Base-by-base conservation (phyloP, 2,329 filamentous ascomycete species). In the Fusarium oligoseptatum region DNA sequence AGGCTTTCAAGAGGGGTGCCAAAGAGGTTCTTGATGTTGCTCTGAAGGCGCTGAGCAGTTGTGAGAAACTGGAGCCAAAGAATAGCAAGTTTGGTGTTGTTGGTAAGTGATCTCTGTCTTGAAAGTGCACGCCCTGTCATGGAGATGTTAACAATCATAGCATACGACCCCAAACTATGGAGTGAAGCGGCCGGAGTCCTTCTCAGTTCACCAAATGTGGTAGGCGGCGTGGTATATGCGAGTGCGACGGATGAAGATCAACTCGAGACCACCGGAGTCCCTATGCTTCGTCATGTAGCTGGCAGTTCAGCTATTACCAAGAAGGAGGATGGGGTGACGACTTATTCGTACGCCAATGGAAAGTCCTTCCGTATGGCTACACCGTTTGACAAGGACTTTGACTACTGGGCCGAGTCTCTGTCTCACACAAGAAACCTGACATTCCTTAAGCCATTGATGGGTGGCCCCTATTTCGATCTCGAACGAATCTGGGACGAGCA, bases 401-500 rank as follows among this genome's bases (percentile, higher is more conserved):
- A 82, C 85, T 85, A 88, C 70, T 81, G 85, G 6, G 82, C 87
- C 0, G 92, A 91, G 36, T 85, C 88, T 0, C 84, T 94, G 0
- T 87, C 91, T 0, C 93, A 95, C 79, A 93, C 92, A 0, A 87
- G 93, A 2, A 91, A 86, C 64, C 82, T 94, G 4, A 83, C 85
- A 0, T 93, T 94, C 72, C 77, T 95, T 9, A 94, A 94, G 77
- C 87, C 87, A 5, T 82, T 88, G 2, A 82, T 93, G 3, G 84
- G 84, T 0, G 93, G 93, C 0, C 93, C 93, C 0, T 88, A 87
- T 70, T 94, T 95, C 77, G 92, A 95, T 74, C 88, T 95, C 11
- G 94, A 95, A 79, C 87, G 87, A 2, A 91, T 95, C 60, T 96
- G 93, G 93, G 92, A 95, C 8, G 92, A 95, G 81, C 93, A 96